Conservation (phyloP, 1,284 basidiomycete species). For the Cryptococcus maquisensis region DNA sequence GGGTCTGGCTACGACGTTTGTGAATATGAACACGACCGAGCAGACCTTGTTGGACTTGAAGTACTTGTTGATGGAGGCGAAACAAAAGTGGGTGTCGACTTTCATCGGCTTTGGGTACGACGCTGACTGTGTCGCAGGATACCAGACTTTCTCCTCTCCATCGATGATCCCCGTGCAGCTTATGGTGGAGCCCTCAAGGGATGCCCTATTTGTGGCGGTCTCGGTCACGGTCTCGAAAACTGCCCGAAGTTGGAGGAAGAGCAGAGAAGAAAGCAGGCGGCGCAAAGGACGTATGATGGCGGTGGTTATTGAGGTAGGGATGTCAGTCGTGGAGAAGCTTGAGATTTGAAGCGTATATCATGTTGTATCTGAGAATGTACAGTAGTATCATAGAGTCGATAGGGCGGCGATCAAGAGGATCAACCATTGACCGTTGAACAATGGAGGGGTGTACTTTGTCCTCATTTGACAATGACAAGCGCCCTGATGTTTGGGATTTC, state of each 20-base stretch:
- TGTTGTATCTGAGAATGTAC: not conserved
- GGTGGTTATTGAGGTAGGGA: conserved; percentile 54
- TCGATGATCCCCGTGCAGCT: conserved; percentile 84
- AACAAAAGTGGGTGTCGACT: conserved; percentile 69
- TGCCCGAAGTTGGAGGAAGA: conserved; percentile 96
- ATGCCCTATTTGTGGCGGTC: conserved; percentile 93
- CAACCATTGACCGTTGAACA: too few relatives aligned
- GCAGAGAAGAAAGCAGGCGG: conserved; percentile 61
- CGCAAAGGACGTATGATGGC: conserved; percentile 53
- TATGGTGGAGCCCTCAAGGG: conserved; percentile 63
- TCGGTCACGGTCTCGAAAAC: conserved; percentile 88
- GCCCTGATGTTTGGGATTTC: too few relatives aligned
- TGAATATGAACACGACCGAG: conserved; percentile 94
- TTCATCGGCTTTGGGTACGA: not conserved
- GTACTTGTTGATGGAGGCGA: conserved; percentile 94
- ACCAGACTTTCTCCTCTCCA: conserved; percentile 85
- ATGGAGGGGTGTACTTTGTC: too few relatives aligned
- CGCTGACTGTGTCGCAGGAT: conserved; percentile 57
- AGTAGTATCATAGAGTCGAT: not conserved
- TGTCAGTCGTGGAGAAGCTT: too few relatives aligned
- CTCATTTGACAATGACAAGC: too few relatives aligned
- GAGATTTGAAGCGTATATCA: not conserved
- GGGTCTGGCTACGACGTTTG: conserved; percentile 99
- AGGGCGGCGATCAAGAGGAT: too few relatives aligned
- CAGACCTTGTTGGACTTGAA: conserved; percentile 96